Percentiles rank a stretch among this genome's conserved stretches.
phyloP scores from a whole-genome alignment of 2,329 filamentous ascomycete genomes.

The Ophiocordyceps robertsii region DNA sequence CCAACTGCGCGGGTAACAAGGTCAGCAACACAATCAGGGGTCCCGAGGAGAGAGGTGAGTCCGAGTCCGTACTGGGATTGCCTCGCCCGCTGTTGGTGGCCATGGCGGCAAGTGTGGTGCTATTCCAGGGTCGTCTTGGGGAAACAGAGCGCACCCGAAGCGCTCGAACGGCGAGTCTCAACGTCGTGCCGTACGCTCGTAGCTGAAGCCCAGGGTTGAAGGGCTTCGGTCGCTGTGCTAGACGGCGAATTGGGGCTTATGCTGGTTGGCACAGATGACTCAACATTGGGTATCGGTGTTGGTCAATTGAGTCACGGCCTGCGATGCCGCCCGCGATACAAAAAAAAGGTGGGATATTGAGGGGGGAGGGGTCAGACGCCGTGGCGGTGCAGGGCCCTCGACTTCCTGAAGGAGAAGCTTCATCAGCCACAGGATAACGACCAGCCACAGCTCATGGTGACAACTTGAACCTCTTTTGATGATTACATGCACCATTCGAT shows the following conservation, averaged over 20 bases:
- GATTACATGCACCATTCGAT: too few species aligned
- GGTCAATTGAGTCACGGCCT: constrained; percentile 6
- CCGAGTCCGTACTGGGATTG: constrained; percentile 18
- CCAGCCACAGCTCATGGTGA: constrained; percentile 1
- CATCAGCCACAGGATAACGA: constrained; percentile 4
- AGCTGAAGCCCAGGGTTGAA: constrained; percentile 20
- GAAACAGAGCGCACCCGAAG: constrained; percentile 44
- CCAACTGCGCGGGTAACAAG: constrained; percentile 17
- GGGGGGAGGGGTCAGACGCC: constrained; percentile 4
- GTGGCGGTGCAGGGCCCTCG: constrained; percentile 8
- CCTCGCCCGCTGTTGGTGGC: constrained; percentile 41
- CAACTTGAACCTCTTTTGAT: not conserved
- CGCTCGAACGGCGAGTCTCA: constrained; percentile 38
- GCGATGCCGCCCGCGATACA: not conserved
- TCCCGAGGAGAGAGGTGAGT: not conserved
- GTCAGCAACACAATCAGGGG: not conserved
- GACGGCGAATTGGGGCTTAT: constrained; percentile 2
- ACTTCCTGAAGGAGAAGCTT: not conserved
- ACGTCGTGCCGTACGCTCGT: constrained; percentile 27
- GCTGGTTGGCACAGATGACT: constrained; percentile 1
- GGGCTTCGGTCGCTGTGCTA: constrained; percentile 18
- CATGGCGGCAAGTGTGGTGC: constrained; percentile 36
- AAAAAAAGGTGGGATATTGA: constrained; percentile 6
- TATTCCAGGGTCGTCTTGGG: constrained; percentile 26
- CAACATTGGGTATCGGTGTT: not conserved